phyloP scores from a whole-genome alignment of 345 rosid species.

The Acer negundo region DNA sequence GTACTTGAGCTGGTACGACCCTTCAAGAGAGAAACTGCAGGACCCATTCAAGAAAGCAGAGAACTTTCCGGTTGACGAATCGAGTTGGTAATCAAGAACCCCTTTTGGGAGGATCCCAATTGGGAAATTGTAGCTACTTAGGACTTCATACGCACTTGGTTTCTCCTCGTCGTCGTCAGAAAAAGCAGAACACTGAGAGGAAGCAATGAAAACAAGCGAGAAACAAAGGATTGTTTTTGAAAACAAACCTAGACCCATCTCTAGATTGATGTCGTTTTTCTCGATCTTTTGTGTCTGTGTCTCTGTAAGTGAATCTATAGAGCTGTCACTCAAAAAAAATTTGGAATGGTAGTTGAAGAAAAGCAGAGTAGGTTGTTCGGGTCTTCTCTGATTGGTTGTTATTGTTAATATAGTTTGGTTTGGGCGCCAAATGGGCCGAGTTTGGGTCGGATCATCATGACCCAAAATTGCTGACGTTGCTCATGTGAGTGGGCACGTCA shows the following conservation, averaged over 20 bases:
- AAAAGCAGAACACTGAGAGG: conserved; percentile 12
- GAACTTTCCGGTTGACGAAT: conserved; percentile 48
- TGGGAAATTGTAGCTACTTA: conserved; percentile 49
- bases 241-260: conserved; percentile 20
- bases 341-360: no score
- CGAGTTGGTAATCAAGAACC: conserved; percentile 49
- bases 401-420: no score
- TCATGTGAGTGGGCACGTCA: no score
- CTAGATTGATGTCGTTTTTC: neutral
- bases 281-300: no score
- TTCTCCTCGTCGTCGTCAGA: neutral
- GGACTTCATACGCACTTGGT: conserved; percentile 53
- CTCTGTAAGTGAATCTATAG: no score
- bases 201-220: conserved; percentile 8
- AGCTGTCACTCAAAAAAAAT: no score
- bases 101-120: conserved; percentile 62
- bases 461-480: no score
- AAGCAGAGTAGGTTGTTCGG: no score
- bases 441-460: no score
- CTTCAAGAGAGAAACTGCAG: conserved; percentile 63
- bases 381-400: no score
- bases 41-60: conserved; percentile 49
- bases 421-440: no score
- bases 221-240: neutral
- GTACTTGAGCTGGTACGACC: conserved; percentile 59